Evolutionary conservation across 148 eudicot genomes (phyloP), one percentile per base, ranked within the genome.

Genomic region (Chenopodium quinoa): DNA sequence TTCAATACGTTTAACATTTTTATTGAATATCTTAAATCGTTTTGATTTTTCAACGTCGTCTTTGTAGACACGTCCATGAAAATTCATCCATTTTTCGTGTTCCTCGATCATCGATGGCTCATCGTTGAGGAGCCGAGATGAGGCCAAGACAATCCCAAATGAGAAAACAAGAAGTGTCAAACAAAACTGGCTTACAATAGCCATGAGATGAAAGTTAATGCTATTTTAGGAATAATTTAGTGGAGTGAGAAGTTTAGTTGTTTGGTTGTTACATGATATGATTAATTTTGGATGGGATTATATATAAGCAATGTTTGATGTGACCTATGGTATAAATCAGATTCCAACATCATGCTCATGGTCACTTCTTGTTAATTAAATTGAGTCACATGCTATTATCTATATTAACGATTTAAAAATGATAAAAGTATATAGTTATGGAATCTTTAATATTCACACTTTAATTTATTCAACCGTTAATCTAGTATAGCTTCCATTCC

Each of bases 1-100:
- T 37, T 91, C 88, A 9, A 92, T 92, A 20, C 65, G 85, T 22
- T 86, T 83, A 63, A 90, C 84, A 77, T 91, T 92, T 37, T 86
- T 84, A 48, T 74, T 86, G 58, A 91, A 92, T 68, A 91, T 86
- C 58, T 86, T 69, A n/a, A 82, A 87, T 19, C 97, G 83, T 13
- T 1, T 85, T 0, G 40, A 73, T 85, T 89, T 89, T 86, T 92
- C 92, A n/a, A 40, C 66, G 0, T n/a, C 78, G 32, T 87, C 84
- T 64, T 83, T 83, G 54, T 92, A 92, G 16, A 85, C 82, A 1
- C 91, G 90, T 71, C 92, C 97, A 72, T 91, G 87, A 9, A 31
- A 78, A 47, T 86, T 73, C 90, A 89, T 87, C 93, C 96, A 92
- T 32, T 85, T 83, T 71, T 89, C 88, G 80, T 92, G 96, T 60